These are phyloP conservation scores for Penicillium sp. DNA, from an alignment of 2,329 filamentous ascomycete species.

Conservation along the genomic window DNA sequence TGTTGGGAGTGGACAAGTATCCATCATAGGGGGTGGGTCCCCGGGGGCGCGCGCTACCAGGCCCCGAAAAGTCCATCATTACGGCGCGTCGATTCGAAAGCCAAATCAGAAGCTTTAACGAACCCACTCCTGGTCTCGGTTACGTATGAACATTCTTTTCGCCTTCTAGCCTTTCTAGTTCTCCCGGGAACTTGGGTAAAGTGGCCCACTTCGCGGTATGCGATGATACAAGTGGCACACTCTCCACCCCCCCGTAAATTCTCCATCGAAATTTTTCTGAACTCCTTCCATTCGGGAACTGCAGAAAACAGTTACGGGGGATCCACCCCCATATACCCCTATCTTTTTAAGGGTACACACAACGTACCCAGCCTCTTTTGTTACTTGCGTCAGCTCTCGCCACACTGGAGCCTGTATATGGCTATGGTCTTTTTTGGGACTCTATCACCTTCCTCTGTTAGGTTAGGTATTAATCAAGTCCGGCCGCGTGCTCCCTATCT, in stretches of 20 bases:
- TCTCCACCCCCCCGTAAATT: not conserved
- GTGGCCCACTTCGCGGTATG: conserved; percentile 1
- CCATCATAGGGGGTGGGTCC: conserved; percentile 28
- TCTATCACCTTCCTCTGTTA: not conserved
- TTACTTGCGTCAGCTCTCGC: not conserved
- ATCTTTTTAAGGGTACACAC: not conserved
- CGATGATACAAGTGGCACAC: not conserved
- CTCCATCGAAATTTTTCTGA: conserved; percentile 7
- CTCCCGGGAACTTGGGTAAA: conserved; percentile 17
- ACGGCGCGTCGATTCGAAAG: conserved; percentile 4
- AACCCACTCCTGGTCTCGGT: conserved; percentile 20
- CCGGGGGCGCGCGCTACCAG: conserved; percentile 8
- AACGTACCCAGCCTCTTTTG: too few relatives aligned
- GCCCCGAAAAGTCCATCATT: conserved; percentile 8
- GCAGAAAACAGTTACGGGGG: conserved; percentile 11
- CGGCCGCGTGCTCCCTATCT: not conserved
- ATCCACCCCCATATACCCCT: conserved; percentile 22
- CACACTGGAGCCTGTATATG: not conserved
- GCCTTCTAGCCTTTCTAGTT: conserved; percentile 25
- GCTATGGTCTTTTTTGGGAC: not conserved
- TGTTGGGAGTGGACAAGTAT: conserved; percentile 7
- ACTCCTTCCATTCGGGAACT: conserved; percentile 9
- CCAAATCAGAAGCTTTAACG: conserved; percentile 13
- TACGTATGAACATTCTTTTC: conserved; percentile 30
- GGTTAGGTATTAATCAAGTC: not conserved